phyloP scores from a whole-genome alignment of 176 grass and related monocot species.

The Coix lacrymajobi region DNA sequence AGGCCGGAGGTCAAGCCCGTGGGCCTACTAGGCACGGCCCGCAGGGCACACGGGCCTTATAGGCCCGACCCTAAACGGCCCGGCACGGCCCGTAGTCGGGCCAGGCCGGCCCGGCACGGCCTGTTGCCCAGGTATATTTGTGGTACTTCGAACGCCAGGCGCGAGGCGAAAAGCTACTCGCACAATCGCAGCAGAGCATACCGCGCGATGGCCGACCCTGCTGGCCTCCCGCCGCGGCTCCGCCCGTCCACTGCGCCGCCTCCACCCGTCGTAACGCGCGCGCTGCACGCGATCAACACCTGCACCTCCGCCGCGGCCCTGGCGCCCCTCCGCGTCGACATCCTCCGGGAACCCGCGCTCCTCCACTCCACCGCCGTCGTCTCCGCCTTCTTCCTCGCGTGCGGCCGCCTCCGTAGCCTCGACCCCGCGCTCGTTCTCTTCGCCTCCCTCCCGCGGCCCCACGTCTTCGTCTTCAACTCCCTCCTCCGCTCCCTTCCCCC shows the following conservation, averaged over 20 bases:
- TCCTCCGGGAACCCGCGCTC: slow-evolving; percentile 27
- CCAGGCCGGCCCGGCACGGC: no score
- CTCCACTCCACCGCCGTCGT: slow-evolving; percentile 31
- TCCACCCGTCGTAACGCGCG: neutral
- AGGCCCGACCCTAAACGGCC: no score
- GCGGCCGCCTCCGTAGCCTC: slow-evolving; percentile 48
- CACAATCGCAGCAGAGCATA: no score
- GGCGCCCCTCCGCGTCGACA: slow-evolving; percentile 16
- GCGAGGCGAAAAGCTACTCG: neutral
- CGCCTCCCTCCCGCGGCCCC: slow-evolving; percentile 38
- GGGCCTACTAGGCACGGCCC: no score
- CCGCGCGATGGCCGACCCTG: slow-evolving; percentile 8
- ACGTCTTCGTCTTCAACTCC: slow-evolving; percentile 53
- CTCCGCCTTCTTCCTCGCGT: slow-evolving; percentile 50
- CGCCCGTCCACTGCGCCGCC: slow-evolving; percentile 27
- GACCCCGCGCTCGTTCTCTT: slow-evolving; percentile 49
- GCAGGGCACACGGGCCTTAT: no score
- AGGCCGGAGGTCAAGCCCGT: no score
- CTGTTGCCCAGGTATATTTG: no score
- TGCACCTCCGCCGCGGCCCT: slow-evolving; percentile 26
- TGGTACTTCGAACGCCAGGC: neutral
- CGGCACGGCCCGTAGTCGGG: no score
- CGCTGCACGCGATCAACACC: slow-evolving; percentile 43
- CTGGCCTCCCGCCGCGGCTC: slow-evolving; percentile 25
- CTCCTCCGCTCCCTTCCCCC: slow-evolving; percentile 41